Conservation (phyloP, 805 yeast species). For the Wickerhamomyces chaumierensis region DNA sequence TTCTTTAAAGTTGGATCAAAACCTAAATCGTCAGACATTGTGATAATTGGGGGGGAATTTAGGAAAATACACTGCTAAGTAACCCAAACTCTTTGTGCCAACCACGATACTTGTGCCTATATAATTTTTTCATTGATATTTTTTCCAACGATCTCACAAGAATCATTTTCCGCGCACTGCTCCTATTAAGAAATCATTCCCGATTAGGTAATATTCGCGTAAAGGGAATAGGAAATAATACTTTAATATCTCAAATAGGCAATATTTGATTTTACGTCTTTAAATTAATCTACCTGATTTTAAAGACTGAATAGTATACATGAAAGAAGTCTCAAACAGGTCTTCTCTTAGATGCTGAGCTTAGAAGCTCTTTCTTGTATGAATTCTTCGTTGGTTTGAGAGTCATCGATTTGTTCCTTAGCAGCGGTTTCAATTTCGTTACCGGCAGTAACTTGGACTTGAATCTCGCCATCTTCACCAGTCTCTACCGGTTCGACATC, state of each 20-base stretch:
- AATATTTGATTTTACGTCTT: too few species aligned
- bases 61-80: neutral
- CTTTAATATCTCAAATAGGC: too few species aligned
- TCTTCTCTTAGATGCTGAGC: too few species aligned
- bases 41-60: neutral
- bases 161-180: too few species aligned
- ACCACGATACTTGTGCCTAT: neutral
- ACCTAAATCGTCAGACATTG: conserved; percentile 32
- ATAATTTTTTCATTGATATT: neutral
- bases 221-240: too few species aligned
- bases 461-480: conserved; percentile 25
- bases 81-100: neutral
- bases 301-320: neutral
- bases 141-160: neutral
- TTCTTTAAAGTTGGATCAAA: conserved; percentile 69
- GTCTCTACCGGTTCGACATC: conserved; percentile 56
- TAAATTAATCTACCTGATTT: too few species aligned
- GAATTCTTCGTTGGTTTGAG: conserved; percentile 23
- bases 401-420: conserved; percentile 31
- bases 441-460: conserved; percentile 31
- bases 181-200: too few species aligned
- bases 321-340: too few species aligned
- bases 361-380: conserved; percentile 21
- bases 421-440: conserved; percentile 38
- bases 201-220: too few species aligned